These are phyloP conservation scores for Daucus carota DNA, from an alignment of 129 eudicot genomes.

Conservation along the genomic window DH1_v3.0 NC_030388.2:31661001-31661500, in stretches of 20 bases:
- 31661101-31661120: not conserved
- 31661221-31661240: not conserved
- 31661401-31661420: slow-evolving; percentile 77
- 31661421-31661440: slow-evolving; percentile 85
- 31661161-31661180: not conserved
- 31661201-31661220: not conserved
- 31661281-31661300: not conserved
- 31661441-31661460: slow-evolving; percentile 60
- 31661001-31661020: not conserved
- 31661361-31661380: slow-evolving; percentile 87
- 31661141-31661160: not conserved
- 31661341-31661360: slow-evolving; percentile 76
- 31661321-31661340: slow-evolving; percentile 81
- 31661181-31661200: not conserved
- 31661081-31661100: not conserved
- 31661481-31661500: slow-evolving; percentile 83
- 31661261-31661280: not conserved
- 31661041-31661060: not conserved
- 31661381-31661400: slow-evolving; percentile 93
- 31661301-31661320: slow-evolving; percentile 71
- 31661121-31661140: not conserved
- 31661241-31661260: not conserved
- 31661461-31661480: slow-evolving; percentile 60
- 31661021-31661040: not conserved
- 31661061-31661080: not conserved